Percentiles rank a stretch among this genome's conserved stretches.
Evolutionary conservation across 176 grass and related monocot species (phyloP).

Genomic region (Microstegium vimineum): DNA sequence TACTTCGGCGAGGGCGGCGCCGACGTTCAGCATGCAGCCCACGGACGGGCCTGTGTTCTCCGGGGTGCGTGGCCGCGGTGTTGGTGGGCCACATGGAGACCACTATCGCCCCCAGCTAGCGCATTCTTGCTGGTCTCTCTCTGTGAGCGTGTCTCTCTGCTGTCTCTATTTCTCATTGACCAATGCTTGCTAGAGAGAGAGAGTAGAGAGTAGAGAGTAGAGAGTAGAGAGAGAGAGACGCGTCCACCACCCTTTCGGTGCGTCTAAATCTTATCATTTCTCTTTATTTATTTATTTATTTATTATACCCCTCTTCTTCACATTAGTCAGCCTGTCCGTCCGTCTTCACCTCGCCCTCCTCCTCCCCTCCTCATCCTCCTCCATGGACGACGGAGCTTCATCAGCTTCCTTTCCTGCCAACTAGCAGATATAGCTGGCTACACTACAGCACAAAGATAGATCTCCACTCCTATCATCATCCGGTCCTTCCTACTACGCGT

Average conservation of each 20-base stretch:
- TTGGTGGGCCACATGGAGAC: neutral
- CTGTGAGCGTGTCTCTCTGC: no score
- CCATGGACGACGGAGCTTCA: neutral
- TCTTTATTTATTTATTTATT: neutral
- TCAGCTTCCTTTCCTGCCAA: neutral
- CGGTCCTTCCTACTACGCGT: no score
- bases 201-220: no score
- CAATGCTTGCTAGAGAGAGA: neutral
- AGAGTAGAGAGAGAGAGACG: neutral
- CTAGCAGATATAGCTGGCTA: neutral
- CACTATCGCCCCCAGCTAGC: neutral
- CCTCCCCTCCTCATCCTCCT: neutral
- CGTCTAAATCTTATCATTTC: constrained; percentile 20
- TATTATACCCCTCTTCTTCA: neutral
- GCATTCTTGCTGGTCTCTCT: neutral
- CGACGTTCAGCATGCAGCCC: neutral
- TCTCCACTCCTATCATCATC: no score
- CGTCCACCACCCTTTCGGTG: constrained; percentile 14
- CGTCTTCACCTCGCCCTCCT: neutral
- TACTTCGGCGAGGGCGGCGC: neutral
- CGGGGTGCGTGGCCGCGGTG: no score
- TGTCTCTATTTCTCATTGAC: neutral
- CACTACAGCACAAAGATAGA: no score
- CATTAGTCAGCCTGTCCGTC: neutral
- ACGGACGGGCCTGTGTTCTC: no score